Evolutionary conservation across 441 rosid genomes (phyloP).

Genomic region (Gossypium lobatum): DNA sequence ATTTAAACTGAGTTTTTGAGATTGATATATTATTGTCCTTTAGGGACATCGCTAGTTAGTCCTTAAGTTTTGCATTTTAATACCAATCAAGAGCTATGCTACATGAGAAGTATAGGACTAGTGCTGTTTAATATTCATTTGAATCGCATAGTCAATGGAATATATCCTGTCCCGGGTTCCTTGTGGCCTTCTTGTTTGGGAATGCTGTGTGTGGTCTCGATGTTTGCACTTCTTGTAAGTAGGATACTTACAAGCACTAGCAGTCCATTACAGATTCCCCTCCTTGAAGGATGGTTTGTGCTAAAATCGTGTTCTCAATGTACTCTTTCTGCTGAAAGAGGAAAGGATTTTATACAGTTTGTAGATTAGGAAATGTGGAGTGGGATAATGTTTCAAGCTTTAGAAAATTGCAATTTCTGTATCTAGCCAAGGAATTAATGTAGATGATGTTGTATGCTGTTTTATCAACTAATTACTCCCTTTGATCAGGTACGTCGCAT

Average conservation of each 20-base stretch:
- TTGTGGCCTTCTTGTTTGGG: neutral
- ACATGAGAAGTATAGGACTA: neutral
- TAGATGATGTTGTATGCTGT: neutral
- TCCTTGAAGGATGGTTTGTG: neutral
- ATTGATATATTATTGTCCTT: neutral
- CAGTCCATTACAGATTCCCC: neutral
- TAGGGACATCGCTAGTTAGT: neutral
- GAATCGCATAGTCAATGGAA: neutral
- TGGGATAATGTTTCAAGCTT: neutral
- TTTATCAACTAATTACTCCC: constrained; percentile 18
- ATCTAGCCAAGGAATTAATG: neutral
- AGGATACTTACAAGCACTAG: neutral
- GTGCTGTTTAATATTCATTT: neutral
- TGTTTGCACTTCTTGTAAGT: neutral
- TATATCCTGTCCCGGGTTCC: neutral
- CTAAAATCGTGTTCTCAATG: neutral
- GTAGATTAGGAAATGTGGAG: neutral
- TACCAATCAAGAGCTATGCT: neutral
- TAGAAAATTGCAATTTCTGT: neutral
- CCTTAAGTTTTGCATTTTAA: neutral
- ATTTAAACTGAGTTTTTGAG: neutral
- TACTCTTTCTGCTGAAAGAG: neutral
- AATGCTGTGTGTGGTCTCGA: neutral
- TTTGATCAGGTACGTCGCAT: constrained; percentile 63
- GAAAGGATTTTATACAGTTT: neutral